A percentile compares a stretch with the other conserved stretches of the same genome.
phyloP scores from a whole-genome alignment of 2,329 filamentous ascomycete genomes.

The Fusarium longipes region DNA sequence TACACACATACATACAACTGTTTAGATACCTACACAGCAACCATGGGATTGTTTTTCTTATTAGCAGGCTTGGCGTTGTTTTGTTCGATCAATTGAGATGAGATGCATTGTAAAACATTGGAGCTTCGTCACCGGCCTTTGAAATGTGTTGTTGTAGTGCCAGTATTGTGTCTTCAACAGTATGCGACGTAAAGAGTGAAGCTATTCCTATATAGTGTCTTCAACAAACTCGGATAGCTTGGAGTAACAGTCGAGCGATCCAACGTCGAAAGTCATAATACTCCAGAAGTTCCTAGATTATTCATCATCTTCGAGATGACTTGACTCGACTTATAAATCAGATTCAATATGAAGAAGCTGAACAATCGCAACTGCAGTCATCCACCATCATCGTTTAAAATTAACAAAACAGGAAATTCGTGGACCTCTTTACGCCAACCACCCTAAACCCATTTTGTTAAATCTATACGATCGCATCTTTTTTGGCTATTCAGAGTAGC shows the following conservation, averaged over 20 bases:
- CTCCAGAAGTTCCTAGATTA: background rate
- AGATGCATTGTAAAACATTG: background rate
- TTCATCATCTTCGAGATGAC: background rate
- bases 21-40: conserved; percentile 23
- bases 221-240: too few relatives aligned
- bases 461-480: background rate
- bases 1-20: conserved; percentile 14
- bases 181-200: too few relatives aligned
- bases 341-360: background rate
- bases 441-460: conserved; percentile 5
- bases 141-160: background rate
- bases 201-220: too few relatives aligned
- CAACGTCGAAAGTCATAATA: too few relatives aligned
- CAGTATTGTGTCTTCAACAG: too few relatives aligned
- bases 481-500: conserved; percentile 2
- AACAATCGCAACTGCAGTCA: background rate
- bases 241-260: too few relatives aligned
- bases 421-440: background rate
- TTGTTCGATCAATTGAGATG: conserved; percentile 14
- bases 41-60: conserved; percentile 9
- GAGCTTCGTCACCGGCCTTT: background rate
- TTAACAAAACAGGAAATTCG: conserved; percentile 10
- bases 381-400: conserved; percentile 10
- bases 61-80: conserved; percentile 40
- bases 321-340: background rate